Evolutionary conservation across 2,329 filamentous ascomycete genomes (phyloP), one percentile per base, ranked within the genome.

Genomic region (Pseudofabraea citricarpa): DNA sequence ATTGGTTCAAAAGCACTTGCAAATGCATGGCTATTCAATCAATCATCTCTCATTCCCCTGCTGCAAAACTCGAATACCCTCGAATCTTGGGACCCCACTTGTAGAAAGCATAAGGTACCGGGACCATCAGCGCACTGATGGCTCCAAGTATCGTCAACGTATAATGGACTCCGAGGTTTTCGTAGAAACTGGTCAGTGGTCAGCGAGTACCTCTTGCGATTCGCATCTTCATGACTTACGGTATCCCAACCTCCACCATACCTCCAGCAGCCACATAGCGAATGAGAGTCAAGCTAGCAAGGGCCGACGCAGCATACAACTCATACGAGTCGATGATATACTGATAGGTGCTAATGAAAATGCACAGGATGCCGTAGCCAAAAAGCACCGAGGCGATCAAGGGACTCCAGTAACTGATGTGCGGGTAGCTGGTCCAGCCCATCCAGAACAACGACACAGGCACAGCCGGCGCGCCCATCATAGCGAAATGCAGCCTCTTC

Each of bases 371-470:
- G 0, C 62, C 65, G 27, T 64, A 70, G 0, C 69, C 68, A 8
- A 72, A 68, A 0, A 70, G 16, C 0, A 49, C 57, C 0, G 59
- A 58, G 0, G 66, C 67, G 1, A 65, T 50, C 2, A 72, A 61
- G 10, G 59, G 57, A 0, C 64, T 69, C 69, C 69, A 72, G 35
- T 65, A 60, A 7, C 61, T 64, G 32, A 72, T 64, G 22, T 38
- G 48, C 0, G 60, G 37, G 24, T 61, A 64, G 9, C 61, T 61
- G 5, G 68, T 71, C 69, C 69, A 72, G 9, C 64, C 70, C 9
- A 72, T 56, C 70, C 69, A 72, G 49, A 71, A 72, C 0, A 72
- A 56, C 2, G 61, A 62, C 7, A 72, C 53, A 0, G 70, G 66
- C 2, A 72, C 60, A 0, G 62, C 45, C 1, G 67, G 60, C 1